Conservation (phyloP, 257 asterid genomes). For the Cruciata laevipes region DNA sequence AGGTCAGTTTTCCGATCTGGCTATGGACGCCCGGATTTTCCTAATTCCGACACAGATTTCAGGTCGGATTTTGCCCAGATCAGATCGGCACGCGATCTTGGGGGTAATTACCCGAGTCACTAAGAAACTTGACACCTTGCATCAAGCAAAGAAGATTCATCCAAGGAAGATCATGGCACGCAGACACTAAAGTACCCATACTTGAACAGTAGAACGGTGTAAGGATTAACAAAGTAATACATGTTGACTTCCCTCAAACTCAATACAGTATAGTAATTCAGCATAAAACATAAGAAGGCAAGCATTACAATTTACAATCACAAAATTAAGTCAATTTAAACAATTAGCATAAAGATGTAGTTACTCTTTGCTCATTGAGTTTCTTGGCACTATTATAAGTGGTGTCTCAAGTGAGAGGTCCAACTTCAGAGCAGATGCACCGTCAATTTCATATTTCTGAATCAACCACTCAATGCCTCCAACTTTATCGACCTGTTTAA, state of each 20-base stretch:
- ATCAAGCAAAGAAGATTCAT: neutral
- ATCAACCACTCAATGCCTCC: constrained; percentile 99
- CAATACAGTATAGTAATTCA: neutral
- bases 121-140: neutral
- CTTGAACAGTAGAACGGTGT: neutral
- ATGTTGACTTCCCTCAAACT: neutral
- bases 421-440: constrained; percentile 89
- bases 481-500: constrained; percentile 89
- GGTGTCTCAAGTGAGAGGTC: constrained; percentile 94
- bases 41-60: neutral
- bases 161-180: neutral
- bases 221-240: neutral
- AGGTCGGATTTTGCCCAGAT: too few relatives aligned
- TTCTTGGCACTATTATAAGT: constrained; percentile 80
- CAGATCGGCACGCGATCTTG: too few relatives aligned
- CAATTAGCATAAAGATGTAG: constrained; percentile 25
- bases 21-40: too few relatives aligned
- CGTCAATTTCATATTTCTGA: constrained; percentile 93
- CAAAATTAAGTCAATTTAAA: constrained; percentile 4
- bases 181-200: neutral
- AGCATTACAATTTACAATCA: neutral
- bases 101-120: too few relatives aligned
- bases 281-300: neutral
- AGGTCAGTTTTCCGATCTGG: too few relatives aligned
- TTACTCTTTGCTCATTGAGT: constrained; percentile 91